These are phyloP conservation scores for Kwoniella sp. DNA, from an alignment of 768 basidiomycete genomes.

Conservation along the genomic window DNA sequence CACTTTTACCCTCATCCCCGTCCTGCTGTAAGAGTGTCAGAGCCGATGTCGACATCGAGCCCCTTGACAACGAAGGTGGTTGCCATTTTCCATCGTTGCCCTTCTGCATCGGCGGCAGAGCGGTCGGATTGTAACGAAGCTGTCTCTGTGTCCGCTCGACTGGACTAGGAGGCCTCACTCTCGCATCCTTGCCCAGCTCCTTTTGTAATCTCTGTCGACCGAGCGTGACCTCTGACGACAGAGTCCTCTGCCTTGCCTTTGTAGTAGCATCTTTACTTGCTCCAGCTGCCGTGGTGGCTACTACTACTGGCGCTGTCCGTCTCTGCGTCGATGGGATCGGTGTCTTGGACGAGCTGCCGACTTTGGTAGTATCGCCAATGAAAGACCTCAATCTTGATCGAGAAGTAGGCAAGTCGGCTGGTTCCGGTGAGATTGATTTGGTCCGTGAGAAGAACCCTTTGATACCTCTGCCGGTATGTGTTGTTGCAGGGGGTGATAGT, in stretches of 20 bases:
- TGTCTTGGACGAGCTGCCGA: constrained; percentile 3
- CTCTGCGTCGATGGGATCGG: background rate
- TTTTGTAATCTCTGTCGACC: constrained; percentile 1
- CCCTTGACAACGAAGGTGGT: constrained; percentile 44
- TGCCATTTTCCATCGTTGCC: constrained; percentile 49
- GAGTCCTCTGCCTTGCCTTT: constrained; percentile 15
- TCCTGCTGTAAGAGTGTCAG: constrained; percentile 12
- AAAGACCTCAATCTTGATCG: constrained; percentile 24
- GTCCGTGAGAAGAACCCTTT: constrained; percentile 28
- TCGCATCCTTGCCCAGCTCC: background rate
- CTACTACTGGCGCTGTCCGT: background rate
- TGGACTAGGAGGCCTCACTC: constrained; percentile 3
- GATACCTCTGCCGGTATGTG: constrained; percentile 24
- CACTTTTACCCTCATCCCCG: constrained; percentile 13
- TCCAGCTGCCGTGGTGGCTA: background rate
- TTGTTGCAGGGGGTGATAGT: background rate
- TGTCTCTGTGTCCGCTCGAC: constrained; percentile 19
- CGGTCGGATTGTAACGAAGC: constrained; percentile 27
- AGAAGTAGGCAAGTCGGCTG: constrained; percentile 3
- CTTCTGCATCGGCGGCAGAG: constrained; percentile 36
- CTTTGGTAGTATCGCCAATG: constrained; percentile 16
- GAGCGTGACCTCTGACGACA: constrained; percentile 12
- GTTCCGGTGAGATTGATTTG: constrained; percentile 27
- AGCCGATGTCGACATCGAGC: constrained; percentile 48
- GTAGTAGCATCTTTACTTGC: background rate